Conservation (phyloP, 2,329 filamentous ascomycete genomes). For the Penicillium sp. region DNA sequence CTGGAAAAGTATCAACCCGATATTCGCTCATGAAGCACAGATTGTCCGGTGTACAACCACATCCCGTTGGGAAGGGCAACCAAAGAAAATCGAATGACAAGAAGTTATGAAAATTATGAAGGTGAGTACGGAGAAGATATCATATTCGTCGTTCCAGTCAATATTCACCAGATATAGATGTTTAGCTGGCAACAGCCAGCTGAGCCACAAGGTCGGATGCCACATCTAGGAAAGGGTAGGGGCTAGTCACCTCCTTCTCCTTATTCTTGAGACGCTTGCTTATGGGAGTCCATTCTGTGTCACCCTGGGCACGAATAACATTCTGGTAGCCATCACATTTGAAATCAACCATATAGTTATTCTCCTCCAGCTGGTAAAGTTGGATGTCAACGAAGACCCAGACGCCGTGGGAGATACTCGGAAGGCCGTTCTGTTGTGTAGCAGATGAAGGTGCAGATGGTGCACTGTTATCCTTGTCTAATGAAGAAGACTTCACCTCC, state of each 20-base stretch:
- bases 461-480: slow-evolving; percentile 36
- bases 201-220: slow-evolving; percentile 91
- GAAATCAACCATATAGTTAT: slow-evolving; percentile 95
- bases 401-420: slow-evolving; percentile 64
- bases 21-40: slow-evolving; percentile 20
- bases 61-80: neutral
- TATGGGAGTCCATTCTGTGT: slow-evolving; percentile 49
- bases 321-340: slow-evolving; percentile 98
- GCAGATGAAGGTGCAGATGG: slow-evolving; percentile 40
- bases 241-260: slow-evolving; percentile 92
- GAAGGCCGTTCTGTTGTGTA: slow-evolving; percentile 31
- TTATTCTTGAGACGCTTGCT: slow-evolving; percentile 59
- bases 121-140: slow-evolving; percentile 5
- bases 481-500: slow-evolving; percentile 25
- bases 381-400: slow-evolving; percentile 95
- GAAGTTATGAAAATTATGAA: slow-evolving; percentile 7
- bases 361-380: slow-evolving; percentile 88
- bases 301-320: slow-evolving; percentile 57
- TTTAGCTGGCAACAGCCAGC: slow-evolving; percentile 73
- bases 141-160: slow-evolving; percentile 8
- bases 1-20: slow-evolving; percentile 9
- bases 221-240: slow-evolving; percentile 94
- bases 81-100: neutral
- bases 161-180: neutral
- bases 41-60: slow-evolving; percentile 16